Evolutionary conservation across 768 basidiomycete species (phyloP), one percentile per base, ranked within the genome.

Genomic region (Lentinus brumalis): DNA sequence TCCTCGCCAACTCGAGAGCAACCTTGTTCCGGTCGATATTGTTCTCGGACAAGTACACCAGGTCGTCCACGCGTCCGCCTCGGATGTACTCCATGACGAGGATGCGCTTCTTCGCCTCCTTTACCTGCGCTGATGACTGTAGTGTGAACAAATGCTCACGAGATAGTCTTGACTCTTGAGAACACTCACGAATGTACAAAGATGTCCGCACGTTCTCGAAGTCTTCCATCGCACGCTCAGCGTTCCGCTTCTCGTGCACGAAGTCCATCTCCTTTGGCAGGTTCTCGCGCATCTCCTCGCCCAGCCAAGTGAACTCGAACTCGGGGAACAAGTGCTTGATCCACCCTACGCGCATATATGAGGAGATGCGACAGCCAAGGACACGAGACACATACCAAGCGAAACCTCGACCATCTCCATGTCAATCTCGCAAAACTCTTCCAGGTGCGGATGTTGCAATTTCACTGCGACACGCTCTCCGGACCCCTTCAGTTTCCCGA

Each of bases 181-280:
- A 10, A 5, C 4, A 57, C 69, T 52, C 40, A 71, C 70, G 97
- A 44, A 99, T 88, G 75, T 98, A 96, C 50, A 98, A 76, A 2
- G 96, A 93, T 16, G 91, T 88, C 38, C 80, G 79, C 55, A 91
- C 70, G 60, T 84, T 71, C 35, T 79, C 74, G 68, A 99, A 99
- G 62, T 97, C 91, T 5, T 79, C 70, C 18, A 68, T 73, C 10
- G 90, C 86, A 31, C 86, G 81, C n/a, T 78, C 80, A 4, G 97
- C 89, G 71, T 98, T 99, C 8, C 76, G 73, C 2, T 94, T 94
- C 78, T 99, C 97, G 65, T 94, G 87, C 14, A 85, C 75, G 70
- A 99, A 98, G 75, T 99, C 87, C 92, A 98, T 92, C 75, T 98
- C 96, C 67, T 90, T 89, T 0, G 94, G 94, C 31, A 93, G 76